Conservation (phyloP, 768 basidiomycete genomes). For the Leccinum ochraceum region DNA sequence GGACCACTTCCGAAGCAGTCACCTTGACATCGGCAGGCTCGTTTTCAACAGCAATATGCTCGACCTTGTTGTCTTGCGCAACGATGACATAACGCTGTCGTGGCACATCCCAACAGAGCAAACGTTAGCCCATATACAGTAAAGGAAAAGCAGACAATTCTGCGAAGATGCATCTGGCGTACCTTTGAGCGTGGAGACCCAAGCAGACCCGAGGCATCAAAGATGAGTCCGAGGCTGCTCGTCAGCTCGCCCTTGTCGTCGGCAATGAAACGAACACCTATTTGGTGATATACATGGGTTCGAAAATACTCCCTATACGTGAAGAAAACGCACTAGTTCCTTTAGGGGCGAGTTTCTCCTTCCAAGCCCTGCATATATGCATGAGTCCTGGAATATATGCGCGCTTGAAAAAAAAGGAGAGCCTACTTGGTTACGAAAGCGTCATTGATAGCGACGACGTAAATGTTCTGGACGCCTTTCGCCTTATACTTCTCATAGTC, state of each 20-base stretch:
- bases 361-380: slow-evolving; percentile 56
- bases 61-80: slow-evolving; percentile 58
- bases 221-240: slow-evolving; percentile 54
- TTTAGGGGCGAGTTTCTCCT: slow-evolving; percentile 54
- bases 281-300: background rate
- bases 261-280: slow-evolving; percentile 61
- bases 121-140: too few species aligned
- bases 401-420: background rate
- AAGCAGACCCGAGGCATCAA: slow-evolving; percentile 61
- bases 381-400: slow-evolving; percentile 10
- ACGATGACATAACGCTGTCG: slow-evolving; percentile 56
- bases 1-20: slow-evolving; percentile 50
- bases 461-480: slow-evolving; percentile 73
- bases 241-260: slow-evolving; percentile 67
- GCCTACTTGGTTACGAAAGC: slow-evolving; percentile 61
- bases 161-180: background rate
- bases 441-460: slow-evolving; percentile 79
- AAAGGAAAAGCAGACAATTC: background rate
- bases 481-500: slow-evolving; percentile 69
- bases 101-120: too few species aligned
- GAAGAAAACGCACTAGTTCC: slow-evolving; percentile 48
- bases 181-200: slow-evolving; percentile 72
- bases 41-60: slow-evolving; percentile 53
- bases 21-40: slow-evolving; percentile 47
- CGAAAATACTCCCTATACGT: slow-evolving; percentile 5